Evolutionary conservation across 2,329 filamentous ascomycete genomes (phyloP).

Genomic region (Aureobasidium sp.): DNA sequence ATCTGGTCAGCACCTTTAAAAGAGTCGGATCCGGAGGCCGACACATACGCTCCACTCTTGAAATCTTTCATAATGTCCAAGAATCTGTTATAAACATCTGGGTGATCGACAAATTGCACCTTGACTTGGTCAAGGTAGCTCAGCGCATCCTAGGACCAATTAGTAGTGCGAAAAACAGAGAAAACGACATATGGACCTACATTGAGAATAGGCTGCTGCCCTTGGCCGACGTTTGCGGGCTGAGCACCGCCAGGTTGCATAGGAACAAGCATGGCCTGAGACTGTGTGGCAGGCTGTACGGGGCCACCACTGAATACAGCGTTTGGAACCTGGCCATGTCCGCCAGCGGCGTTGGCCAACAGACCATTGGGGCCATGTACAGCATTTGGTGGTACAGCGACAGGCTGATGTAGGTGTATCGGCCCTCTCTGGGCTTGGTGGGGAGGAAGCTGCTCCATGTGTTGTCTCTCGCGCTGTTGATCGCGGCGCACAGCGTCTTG

Average conservation of each 20-base stretch:
- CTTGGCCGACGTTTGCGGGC: conserved; percentile 54
- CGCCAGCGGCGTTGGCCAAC: conserved; percentile 48
- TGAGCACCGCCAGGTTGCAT: conserved; percentile 32
- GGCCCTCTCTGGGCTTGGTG: conserved; percentile 85
- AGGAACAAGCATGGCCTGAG: conserved; percentile 40
- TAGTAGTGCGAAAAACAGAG: not conserved
- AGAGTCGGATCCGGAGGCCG: conserved; percentile 10
- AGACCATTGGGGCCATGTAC: conserved; percentile 91
- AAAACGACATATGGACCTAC: conserved; percentile 36
- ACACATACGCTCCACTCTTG: conserved; percentile 83
- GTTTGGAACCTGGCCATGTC: conserved; percentile 41
- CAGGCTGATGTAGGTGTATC: conserved; percentile 88
- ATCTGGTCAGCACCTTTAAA: conserved; percentile 13
- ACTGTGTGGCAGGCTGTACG: conserved; percentile 55
- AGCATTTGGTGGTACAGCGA: conserved; percentile 68
- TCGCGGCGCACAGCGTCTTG: conserved; percentile 45
- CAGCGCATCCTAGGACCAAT: conserved; percentile 58
- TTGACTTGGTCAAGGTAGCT: conserved; percentile 98
- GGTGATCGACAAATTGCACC: conserved; percentile 92
- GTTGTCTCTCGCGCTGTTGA: conserved; percentile 53
- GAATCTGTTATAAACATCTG: conserved; percentile 94
- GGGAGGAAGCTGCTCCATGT: conserved; percentile 60
- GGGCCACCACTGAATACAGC: conserved; percentile 67
- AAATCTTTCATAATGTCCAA: conserved; percentile 99
- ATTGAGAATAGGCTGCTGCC: conserved; percentile 78